Evolutionary conservation across 768 basidiomycete genomes (phyloP).

Genomic region (Pulveroboletus sp.): DNA sequence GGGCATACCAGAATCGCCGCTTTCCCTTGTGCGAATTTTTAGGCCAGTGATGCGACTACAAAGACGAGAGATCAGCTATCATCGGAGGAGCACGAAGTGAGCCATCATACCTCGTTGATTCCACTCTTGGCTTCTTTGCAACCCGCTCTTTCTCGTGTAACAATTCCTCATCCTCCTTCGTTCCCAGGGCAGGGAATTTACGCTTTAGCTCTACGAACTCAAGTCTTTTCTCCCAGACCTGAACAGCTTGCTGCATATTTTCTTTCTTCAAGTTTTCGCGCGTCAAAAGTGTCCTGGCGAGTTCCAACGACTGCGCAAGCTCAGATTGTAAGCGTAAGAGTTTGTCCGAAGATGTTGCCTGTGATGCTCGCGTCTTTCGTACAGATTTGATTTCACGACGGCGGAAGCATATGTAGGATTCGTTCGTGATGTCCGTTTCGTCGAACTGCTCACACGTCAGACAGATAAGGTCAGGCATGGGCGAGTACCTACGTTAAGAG

Average conservation of each 20-base stretch:
- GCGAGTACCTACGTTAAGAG: slow-evolving; percentile 65
- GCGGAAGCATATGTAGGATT: slow-evolving; percentile 97
- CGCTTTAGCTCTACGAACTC: slow-evolving; percentile 77
- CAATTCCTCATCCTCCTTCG: slow-evolving; percentile 67
- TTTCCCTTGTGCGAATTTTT: slow-evolving; percentile 49
- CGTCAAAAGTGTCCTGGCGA: slow-evolving; percentile 61
- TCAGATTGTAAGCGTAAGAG: slow-evolving; percentile 77
- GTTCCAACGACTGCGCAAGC: slow-evolving; percentile 63
- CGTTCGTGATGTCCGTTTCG: slow-evolving; percentile 83
- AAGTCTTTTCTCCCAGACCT: slow-evolving; percentile 76
- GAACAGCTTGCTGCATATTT: slow-evolving; percentile 48
- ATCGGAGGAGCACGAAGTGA: too few relatives aligned
- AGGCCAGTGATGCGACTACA: slow-evolving; percentile 44
- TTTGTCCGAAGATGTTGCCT: slow-evolving; percentile 85
- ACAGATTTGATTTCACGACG: slow-evolving; percentile 90
- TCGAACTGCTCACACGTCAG: slow-evolving; percentile 52
- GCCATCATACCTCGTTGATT: slow-evolving; percentile 12
- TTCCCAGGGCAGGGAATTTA: slow-evolving; percentile 55
- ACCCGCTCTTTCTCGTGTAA: slow-evolving; percentile 67
- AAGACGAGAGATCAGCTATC: slow-evolving; percentile 2
- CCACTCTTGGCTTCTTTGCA: slow-evolving; percentile 51
- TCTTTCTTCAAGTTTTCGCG: slow-evolving; percentile 80
- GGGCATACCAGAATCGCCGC: slow-evolving; percentile 36
- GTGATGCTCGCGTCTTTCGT: slow-evolving; percentile 90
- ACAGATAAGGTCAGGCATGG: not conserved